These are phyloP conservation scores for Rhodosporidiobolus sp. DNA, from an alignment of 768 basidiomycete genomes.

Conservation along the genomic window DNA sequence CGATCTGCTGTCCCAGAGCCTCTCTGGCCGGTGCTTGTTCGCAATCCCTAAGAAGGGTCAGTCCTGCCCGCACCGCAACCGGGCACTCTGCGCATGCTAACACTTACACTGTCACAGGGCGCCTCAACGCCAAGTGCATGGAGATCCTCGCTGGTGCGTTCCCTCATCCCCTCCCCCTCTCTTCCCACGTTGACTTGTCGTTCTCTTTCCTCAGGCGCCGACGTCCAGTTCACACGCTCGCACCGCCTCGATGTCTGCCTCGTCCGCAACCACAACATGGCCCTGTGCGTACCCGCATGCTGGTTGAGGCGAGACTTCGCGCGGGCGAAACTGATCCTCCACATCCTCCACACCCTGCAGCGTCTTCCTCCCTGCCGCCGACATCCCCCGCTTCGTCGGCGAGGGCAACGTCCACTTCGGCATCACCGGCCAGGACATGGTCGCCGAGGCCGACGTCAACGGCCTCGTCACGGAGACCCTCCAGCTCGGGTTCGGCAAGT, in stretches of 20 bases:
- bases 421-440: slow-evolving; percentile 96
- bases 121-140: slow-evolving; percentile 86
- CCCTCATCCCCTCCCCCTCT: background rate
- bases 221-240: slow-evolving; percentile 87
- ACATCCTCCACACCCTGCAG: slow-evolving; percentile 51
- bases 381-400: slow-evolving; percentile 97
- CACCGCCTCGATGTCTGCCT: slow-evolving; percentile 87
- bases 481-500: slow-evolving; percentile 87
- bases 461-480: slow-evolving; percentile 71
- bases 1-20: slow-evolving; percentile 66
- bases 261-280: slow-evolving; percentile 88
- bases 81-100: background rate
- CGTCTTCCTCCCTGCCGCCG: slow-evolving; percentile 91
- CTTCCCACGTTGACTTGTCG: background rate
- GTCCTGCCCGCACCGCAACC: background rate
- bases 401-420: slow-evolving; percentile 95
- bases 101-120: slow-evolving; percentile 54
- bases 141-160: slow-evolving; percentile 70
- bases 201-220: slow-evolving; percentile 64
- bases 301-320: too few species aligned
- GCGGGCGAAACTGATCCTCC: background rate
- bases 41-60: slow-evolving; percentile 98
- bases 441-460: slow-evolving; percentile 83
- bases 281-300: slow-evolving; percentile 68
- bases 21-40: slow-evolving; percentile 82